Percentiles rank a stretch among this genome's conserved stretches.
phyloP scores from a whole-genome alignment of 176 grass and related monocot species.

The Areca catechu region DNA sequence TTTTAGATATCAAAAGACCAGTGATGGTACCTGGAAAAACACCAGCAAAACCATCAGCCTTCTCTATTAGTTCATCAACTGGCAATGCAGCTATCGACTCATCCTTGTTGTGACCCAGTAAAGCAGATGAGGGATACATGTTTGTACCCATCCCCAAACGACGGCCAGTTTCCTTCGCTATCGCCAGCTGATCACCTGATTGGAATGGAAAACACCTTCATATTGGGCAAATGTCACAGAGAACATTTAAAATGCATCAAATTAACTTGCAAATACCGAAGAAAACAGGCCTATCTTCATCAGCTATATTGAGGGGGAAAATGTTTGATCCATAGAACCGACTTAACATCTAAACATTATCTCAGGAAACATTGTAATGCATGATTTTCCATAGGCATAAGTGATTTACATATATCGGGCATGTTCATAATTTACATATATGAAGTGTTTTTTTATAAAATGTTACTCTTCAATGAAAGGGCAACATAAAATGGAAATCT shows the following conservation, averaged over 20 bases:
- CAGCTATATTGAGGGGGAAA: neutral
- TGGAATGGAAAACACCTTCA: neutral
- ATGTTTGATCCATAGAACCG: too few relatives aligned
- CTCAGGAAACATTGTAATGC: too few relatives aligned
- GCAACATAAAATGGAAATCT: too few relatives aligned
- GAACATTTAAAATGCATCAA: neutral
- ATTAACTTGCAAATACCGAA: neutral
- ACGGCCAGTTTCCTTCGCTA: conserved; percentile 83
- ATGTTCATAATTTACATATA: too few relatives aligned
- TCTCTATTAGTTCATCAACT: conserved; percentile 83
- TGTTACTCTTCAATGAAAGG: too few relatives aligned
- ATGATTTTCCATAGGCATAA: too few relatives aligned
- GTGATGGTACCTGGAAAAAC: conserved; percentile 65
- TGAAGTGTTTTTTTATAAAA: too few relatives aligned
- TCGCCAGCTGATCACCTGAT: conserved; percentile 79
- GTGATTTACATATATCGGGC: too few relatives aligned
- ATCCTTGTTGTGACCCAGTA: conserved; percentile 66
- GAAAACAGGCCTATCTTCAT: neutral
- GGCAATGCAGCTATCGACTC: conserved; percentile 66
- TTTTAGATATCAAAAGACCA: conserved; percentile 1
- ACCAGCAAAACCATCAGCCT: conserved; percentile 93
- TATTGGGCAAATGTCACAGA: conserved; percentile 3
- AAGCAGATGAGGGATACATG: conserved; percentile 91
- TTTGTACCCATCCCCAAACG: conserved; percentile 93
- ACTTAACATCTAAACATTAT: too few relatives aligned